Evolutionary conservation across 345 rosid species (phyloP), one percentile per base, ranked within the genome.

Genomic region (Diplotaxis tenuifolia): DNA sequence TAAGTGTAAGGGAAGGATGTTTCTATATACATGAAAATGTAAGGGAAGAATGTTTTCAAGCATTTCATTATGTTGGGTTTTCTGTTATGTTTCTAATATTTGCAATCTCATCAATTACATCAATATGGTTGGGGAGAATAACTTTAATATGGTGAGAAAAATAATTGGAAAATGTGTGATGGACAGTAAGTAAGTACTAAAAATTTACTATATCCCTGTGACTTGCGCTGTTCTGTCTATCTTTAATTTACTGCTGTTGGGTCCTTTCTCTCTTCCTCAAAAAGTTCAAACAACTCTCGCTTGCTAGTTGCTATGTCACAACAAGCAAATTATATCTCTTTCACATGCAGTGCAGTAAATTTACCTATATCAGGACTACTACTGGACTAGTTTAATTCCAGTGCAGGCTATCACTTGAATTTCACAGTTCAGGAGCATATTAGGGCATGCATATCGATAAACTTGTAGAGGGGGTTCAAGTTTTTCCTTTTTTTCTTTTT

Each of bases 91-190:
- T 52, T 34, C n/a, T 23, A 40, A 23, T 34, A n/a, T 74, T 57
- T 58, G 54, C 53, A 9, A 64, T 65, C 14, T 49, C 45, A 21
- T 49, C 52, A 50, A 38, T 50, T 63, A 60, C 63, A 64, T 63
- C 10, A 47, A 18, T 76, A 63, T 75, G 75, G 79, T 63, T 69
- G 71, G 31, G 65, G 56, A 42, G 66, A 63, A 70, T 69, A 62
- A 55, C 53, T 54, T 36, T n/a, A 29, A 40, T 40, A 18, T 18
- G 72, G 19, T 52, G 62, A 57, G 20, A 65, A 56, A 25, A 55
- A n/a, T 14, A 55, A 64, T 70, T 63, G 80, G 71, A 70, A 76
- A 76, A 76, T 77, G 80, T 71, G 80, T 77, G 58, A 58, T 32
- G 71, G 52, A 71, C 76, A 77, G 32, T 71, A 71, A 77, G 70